Conservation (phyloP, 306 rosid species). For the Comarum palustre region DNA sequence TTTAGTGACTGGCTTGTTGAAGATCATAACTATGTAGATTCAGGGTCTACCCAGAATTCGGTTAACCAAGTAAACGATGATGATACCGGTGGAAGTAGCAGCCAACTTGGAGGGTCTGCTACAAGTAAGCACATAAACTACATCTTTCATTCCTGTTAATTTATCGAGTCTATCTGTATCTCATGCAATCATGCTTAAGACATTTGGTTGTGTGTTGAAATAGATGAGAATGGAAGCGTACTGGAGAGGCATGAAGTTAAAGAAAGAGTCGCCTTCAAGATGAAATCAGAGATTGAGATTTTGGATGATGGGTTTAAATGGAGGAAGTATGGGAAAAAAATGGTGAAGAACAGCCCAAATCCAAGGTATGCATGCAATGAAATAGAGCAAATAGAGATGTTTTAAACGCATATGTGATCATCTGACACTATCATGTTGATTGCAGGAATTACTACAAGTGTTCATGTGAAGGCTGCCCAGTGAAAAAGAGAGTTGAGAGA, state of each 20-base stretch:
- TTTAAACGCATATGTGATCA: not conserved
- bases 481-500: slow-evolving; percentile 92
- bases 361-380: slow-evolving; percentile 52
- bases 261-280: slow-evolving; percentile 66
- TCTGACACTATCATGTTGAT: slow-evolving; percentile 6
- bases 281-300: slow-evolving; percentile 67
- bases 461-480: slow-evolving; percentile 74
- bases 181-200: not conserved
- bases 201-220: slow-evolving; percentile 12
- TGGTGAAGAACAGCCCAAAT: slow-evolving; percentile 86
- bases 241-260: slow-evolving; percentile 33
- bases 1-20: slow-evolving; percentile 47
- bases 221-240: slow-evolving; percentile 35
- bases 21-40: slow-evolving; percentile 21
- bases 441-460: slow-evolving; percentile 88
- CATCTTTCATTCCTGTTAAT: not conserved
- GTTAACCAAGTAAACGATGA: slow-evolving; percentile 30
- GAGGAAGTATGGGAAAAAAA: slow-evolving; percentile 95
- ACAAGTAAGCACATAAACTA: slow-evolving; percentile 40
- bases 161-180: no score
- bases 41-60: slow-evolving; percentile 30
- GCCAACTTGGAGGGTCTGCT: slow-evolving; percentile 34
- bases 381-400: not conserved
- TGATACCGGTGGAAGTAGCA: slow-evolving; percentile 38
- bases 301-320: slow-evolving; percentile 84